Conservation (phyloP, 2,329 filamentous ascomycete species). For the Rhytidhysteron rufulum region DNA sequence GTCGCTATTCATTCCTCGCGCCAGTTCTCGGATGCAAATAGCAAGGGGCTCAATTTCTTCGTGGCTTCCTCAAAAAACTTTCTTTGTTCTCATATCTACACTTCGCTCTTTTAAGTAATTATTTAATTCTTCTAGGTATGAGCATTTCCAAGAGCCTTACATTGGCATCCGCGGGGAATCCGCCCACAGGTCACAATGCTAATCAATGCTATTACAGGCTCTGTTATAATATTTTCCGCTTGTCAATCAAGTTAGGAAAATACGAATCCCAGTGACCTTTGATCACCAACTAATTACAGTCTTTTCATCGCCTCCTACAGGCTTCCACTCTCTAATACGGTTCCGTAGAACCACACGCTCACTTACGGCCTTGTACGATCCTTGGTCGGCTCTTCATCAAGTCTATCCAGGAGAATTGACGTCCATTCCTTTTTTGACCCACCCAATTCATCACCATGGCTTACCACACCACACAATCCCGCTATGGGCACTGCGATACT, state of each 20-base stretch:
- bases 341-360: conserved; percentile 40
- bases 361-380: conserved; percentile 25
- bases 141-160: conserved; percentile 16
- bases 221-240: conserved; percentile 28
- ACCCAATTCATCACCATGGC: conserved; percentile 48
- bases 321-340: conserved; percentile 50
- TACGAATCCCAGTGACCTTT: conserved; percentile 34
- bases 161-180: conserved; percentile 11
- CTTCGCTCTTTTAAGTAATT: conserved; percentile 42
- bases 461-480: conserved; percentile 48
- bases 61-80: conserved; percentile 26
- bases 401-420: conserved; percentile 47
- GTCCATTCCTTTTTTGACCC: conserved; percentile 39
- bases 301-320: conserved; percentile 46
- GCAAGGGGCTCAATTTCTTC: conserved; percentile 34
- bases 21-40: conserved; percentile 43
- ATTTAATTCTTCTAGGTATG: conserved; percentile 49
- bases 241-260: conserved; percentile 32
- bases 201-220: conserved; percentile 28
- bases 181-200: conserved; percentile 18
- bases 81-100: conserved; percentile 28
- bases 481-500: conserved; percentile 63
- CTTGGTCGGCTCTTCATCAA: conserved; percentile 21
- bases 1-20: conserved; percentile 33
- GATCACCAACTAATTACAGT: conserved; percentile 57